Conservation (phyloP, 805 yeast genomes). For the Yarrowia osloensis region DNA sequence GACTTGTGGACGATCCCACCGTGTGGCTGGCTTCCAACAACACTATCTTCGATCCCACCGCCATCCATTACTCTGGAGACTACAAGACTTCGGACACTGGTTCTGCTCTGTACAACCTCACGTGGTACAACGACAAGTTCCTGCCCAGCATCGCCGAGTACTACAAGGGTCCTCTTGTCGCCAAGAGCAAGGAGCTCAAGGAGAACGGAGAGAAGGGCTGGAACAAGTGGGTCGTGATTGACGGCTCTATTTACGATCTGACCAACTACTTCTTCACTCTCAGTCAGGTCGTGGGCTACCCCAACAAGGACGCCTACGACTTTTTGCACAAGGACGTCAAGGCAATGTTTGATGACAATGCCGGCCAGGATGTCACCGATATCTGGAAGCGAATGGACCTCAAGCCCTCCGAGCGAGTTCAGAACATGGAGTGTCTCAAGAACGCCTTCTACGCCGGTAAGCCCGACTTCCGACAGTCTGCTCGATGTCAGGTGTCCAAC, state of each 20-base stretch:
- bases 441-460: conserved; percentile 47
- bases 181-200: conserved; percentile 41
- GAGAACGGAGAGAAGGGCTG: conserved; percentile 36
- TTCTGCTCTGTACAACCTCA: conserved; percentile 42
- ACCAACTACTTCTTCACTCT: conserved; percentile 46
- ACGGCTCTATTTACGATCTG: conserved; percentile 42
- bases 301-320: conserved; percentile 37
- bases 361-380: conserved; percentile 45
- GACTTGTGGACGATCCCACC: conserved; percentile 42
- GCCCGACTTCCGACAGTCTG: conserved; percentile 46
- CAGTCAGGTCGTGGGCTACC: conserved; percentile 40
- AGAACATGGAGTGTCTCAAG: conserved; percentile 43
- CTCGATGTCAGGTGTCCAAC: conserved; percentile 45
- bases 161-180: conserved; percentile 45
- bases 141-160: conserved; percentile 44
- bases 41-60: conserved; percentile 40
- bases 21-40: conserved; percentile 41
- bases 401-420: conserved; percentile 36
- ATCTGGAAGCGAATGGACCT: conserved; percentile 38
- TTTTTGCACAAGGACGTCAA: conserved; percentile 42
- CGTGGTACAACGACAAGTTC: conserved; percentile 45
- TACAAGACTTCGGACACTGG: conserved; percentile 36
- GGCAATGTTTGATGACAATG: conserved; percentile 41
- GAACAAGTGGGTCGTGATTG: conserved; percentile 41
- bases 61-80: conserved; percentile 43